Percentiles rank a stretch among this genome's conserved stretches.
Evolutionary conservation across 2,329 filamentous ascomycete species (phyloP).

Genomic region (Aspergillus hortae): DNA sequence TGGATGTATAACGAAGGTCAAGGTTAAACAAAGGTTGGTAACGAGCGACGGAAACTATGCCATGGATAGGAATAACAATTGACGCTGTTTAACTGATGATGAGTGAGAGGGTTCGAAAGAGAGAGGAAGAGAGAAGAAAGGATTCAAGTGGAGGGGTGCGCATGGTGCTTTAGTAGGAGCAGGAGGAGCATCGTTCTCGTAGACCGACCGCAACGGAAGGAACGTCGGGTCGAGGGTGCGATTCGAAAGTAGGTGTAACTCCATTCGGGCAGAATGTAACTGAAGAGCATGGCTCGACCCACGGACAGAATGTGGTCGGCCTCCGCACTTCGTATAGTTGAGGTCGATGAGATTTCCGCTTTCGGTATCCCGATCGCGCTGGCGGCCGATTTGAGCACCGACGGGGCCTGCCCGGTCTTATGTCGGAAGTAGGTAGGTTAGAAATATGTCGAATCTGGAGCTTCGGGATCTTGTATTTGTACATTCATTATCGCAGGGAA

Average conservation of each 20-base stretch:
- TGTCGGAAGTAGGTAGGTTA: background rate
- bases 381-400: background rate
- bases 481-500: background rate
- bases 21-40: slow-evolving; percentile 10
- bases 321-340: slow-evolving; percentile 3
- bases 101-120: background rate
- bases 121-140: background rate
- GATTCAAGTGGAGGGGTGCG: background rate
- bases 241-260: slow-evolving; percentile 4
- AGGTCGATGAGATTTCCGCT: slow-evolving; percentile 16
- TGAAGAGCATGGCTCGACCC: background rate
- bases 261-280: slow-evolving; percentile 5
- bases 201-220: slow-evolving; percentile 8
- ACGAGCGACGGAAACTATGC: slow-evolving; percentile 14
- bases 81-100: no score
- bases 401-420: background rate
- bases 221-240: slow-evolving; percentile 4
- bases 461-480: background rate
- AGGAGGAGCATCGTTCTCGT: background rate
- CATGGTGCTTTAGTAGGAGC: background rate
- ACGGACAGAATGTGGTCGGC: background rate
- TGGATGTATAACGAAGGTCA: background rate
- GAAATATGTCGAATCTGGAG: no score
- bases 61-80: slow-evolving; percentile 10
- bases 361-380: slow-evolving; percentile 13